Evolutionary conservation across 257 asterid species (phyloP), one percentile per base, ranked within the genome.

Genomic region (Linaria vulgaris): DNA sequence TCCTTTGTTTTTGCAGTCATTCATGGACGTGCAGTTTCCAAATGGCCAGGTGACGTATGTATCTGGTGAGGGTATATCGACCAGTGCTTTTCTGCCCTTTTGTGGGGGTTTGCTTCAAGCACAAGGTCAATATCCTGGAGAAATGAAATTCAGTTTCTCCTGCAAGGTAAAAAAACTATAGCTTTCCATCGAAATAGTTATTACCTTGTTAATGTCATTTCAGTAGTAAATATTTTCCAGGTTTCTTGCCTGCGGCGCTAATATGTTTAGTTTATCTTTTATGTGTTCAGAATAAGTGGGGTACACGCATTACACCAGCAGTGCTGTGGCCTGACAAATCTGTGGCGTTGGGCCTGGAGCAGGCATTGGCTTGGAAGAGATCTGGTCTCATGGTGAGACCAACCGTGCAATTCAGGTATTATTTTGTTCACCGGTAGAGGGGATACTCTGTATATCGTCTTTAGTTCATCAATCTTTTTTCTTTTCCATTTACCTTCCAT

Each of bases 71-170:
- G 99, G 99, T 48, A 23, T 94, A 27, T 90, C 97, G 15, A 82
- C 96, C 57, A 90, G 96, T 78, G 96, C 96, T 3, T 94, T 83
- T 75, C 63, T 90, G 70, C 97, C 97, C 50, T 60, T 87, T 27
- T 82, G 85, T 9, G 99, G 97, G 21, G 99, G 99, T 46, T 76
- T 94, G 46, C 92, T 94, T 69, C 99, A 94, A 81, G 97, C 89
- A 22, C 97, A 94, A 77, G 99, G 99, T 70, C 97, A 85, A 69
- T 90, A 85, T 75, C 99, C 97, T 0, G 97, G 99, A 63, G 99
- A 90, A 66, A 86, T 90, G 90, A 94, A 73, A 78, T 81, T 87
- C 76, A 94, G 99, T 79, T 94, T 87, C 81, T 90, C 99, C 51
- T 83, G 95, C 85, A 94, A 90, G 99, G 99, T 90, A 76, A 68